Percentiles rank a stretch among this genome's conserved stretches.
phyloP scores from a whole-genome alignment of 1,139 yeast genomes.

The Meyerozyma elateridarum region DNA sequence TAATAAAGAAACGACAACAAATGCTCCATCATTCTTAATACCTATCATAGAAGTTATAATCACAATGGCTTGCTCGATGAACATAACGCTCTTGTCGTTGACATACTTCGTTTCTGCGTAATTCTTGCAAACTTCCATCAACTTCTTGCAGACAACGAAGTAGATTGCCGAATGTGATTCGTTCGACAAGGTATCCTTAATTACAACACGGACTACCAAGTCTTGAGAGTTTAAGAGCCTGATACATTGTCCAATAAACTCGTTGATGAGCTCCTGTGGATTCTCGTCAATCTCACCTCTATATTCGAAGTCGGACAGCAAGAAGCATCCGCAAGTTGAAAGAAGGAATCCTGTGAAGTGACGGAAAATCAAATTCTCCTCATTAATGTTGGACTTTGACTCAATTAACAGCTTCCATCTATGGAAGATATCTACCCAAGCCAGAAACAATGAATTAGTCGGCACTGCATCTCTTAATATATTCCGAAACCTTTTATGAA shows the following conservation, averaged over 20 bases:
- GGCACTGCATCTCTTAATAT: slow-evolving; percentile 56
- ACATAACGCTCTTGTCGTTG: slow-evolving; percentile 30
- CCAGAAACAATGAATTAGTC: slow-evolving; percentile 53
- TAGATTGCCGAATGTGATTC: slow-evolving; percentile 46
- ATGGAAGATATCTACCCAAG: slow-evolving; percentile 58
- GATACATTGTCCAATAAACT: slow-evolving; percentile 49
- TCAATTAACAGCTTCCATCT: slow-evolving; percentile 44
- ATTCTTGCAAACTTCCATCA: slow-evolving; percentile 21
- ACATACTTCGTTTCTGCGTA: slow-evolving; percentile 24
- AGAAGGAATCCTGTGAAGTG: slow-evolving; percentile 62
- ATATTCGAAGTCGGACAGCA: slow-evolving; percentile 26
- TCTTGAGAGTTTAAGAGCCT: slow-evolving; percentile 46
- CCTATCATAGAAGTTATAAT: slow-evolving; percentile 36
- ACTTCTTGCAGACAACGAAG: slow-evolving; percentile 30
- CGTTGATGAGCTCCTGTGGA: slow-evolving; percentile 21
- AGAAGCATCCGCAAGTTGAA: slow-evolving; percentile 53
- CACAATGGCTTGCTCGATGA: slow-evolving; percentile 36
- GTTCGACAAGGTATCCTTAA: slow-evolving; percentile 40
- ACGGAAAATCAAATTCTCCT: slow-evolving; percentile 44
- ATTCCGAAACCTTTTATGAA: slow-evolving; percentile 61
- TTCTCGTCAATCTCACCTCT: no score
- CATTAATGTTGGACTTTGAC: slow-evolving; percentile 19
- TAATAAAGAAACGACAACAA: slow-evolving; percentile 29
- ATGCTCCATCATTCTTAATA: slow-evolving; percentile 35
- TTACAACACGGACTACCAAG: slow-evolving; percentile 43